Evolutionary conservation across 805 yeast species (phyloP).

Genomic region (Yarrowia keelungensis): DNA sequence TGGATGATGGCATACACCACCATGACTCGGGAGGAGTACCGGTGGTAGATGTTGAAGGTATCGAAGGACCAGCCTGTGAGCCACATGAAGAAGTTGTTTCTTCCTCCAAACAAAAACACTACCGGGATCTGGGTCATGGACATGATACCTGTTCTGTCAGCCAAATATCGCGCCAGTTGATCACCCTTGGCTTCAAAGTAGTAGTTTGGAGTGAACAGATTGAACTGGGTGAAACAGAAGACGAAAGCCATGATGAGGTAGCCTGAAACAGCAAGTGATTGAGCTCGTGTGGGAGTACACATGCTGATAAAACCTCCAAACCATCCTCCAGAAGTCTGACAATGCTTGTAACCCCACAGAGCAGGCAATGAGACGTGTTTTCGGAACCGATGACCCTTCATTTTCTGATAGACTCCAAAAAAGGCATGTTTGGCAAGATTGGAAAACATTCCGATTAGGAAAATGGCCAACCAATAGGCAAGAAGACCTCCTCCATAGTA

Average conservation of each 20-base stretch:
- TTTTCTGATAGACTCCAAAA: conserved; percentile 6
- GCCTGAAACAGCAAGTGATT: conserved; percentile 51
- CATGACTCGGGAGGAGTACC: conserved; percentile 47
- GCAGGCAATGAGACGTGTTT: conserved; percentile 50
- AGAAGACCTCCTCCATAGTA: conserved; percentile 45
- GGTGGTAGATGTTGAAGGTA: conserved; percentile 67
- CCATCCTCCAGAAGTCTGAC: conserved; percentile 43
- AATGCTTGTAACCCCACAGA: conserved; percentile 46
- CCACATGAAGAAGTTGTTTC: conserved; percentile 70
- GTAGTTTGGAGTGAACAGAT: conserved; percentile 43
- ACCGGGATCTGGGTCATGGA: conserved; percentile 46
- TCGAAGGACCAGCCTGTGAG: conserved; percentile 68
- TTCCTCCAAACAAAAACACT: conserved; percentile 59
- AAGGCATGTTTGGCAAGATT: conserved; percentile 43
- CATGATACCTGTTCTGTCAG: conserved; percentile 45
- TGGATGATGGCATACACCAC: conserved; percentile 45
- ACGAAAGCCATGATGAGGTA: conserved; percentile 49
- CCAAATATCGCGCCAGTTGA: conserved; percentile 43
- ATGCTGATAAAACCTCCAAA: conserved; percentile 38
- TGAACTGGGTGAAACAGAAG: conserved; percentile 39
- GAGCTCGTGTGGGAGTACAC: conserved; percentile 55
- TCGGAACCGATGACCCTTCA: conserved; percentile 41
- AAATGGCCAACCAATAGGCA: conserved; percentile 47
- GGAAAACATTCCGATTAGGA: conserved; percentile 43
- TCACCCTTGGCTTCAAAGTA: conserved; percentile 2